Evolutionary conservation across 345 rosid genomes (phyloP), one percentile per base, ranked within the genome.

Genomic region (Arabidopsis arenosa): DNA sequence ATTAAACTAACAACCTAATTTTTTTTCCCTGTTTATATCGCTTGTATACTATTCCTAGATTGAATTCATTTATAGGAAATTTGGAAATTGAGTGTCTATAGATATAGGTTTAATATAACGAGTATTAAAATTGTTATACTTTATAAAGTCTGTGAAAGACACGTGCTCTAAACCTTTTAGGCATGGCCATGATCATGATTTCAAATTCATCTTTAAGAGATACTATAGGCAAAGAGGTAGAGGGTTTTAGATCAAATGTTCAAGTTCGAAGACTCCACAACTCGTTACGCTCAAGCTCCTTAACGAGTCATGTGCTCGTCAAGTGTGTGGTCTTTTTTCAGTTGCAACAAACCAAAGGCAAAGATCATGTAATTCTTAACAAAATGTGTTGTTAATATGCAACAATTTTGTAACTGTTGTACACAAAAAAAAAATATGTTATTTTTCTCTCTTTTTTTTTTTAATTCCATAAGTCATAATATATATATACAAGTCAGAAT

Each of bases 161-260:
- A 56, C 63, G 74, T 69, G 52, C 18, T 9, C 30, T 68, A 54
- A 54, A 40, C 17, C 53, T 40, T 55, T 10, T 55, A 68, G 40
- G 9, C 32, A 69, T 40, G 41, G 54, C 17, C 33, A 56, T 30
- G 44, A 41, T 69, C 43, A 23, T 23, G 26, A 23, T 23, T 23
- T 69, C 54, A 23, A 41, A 15, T 69, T 39, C 15, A 53, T 53
- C 39, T 67, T 6, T 35, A 6, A 15, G 9, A 14, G 47, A 14
- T 48, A 48, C 23, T 48, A 7, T 5, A 8, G 3, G 18, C 2
- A 13, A 43, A 44, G 5, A 44, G 48, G 17, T 6, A 6, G 9
- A 55, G 17, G 60, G 58, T 26, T 54, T 23, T 28, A 54, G 58
- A 13, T 54, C 15, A 26, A 26, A 54, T 26, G n/a, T 54, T 23